Base-by-base conservation (phyloP, 768 basidiomycete species). In the Suillus fuscotomentosus region DNA sequence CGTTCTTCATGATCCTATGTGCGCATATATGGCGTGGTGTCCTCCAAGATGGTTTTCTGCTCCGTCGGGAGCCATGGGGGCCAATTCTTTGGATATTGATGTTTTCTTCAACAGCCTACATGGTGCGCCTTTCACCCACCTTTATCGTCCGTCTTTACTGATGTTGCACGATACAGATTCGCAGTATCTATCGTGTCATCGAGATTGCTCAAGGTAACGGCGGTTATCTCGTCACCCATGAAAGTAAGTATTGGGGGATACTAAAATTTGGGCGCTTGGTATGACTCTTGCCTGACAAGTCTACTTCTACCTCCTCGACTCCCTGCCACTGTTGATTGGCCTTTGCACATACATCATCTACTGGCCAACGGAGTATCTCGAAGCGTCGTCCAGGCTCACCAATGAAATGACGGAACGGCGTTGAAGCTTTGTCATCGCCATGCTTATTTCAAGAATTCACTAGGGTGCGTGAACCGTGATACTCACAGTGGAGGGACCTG, bases 311-410 rank as follows among this genome's bases (percentile, higher is more conserved):
- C 60, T 69, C 2, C 69, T 77, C 38, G 72, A 77, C 50, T 63
- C 72, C 2, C 63, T 77, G 10, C 72, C 77, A 1, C 53, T 77
- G 1, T 50, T 77, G 1, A 53, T 74, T 15, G 74, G 72, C 5
- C 71, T 72, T 34, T 59, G 36, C 36, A 27, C 70, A 4, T 74
- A 75, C 22, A 64, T 70, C 8, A 4, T 70, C 2, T 72, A 60
- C 42, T 77, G 75, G 76, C 76, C 76, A 3, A 68, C 66, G 20
- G 64, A 24, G 31, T 76, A 78, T 57, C 63, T 75, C 15, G 41
- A 42, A 7, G 5, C 5, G 11, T 56, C 22, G 2, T 27, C 22
- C 31, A 66, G 51, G 38, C 15, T 41, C 31, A 1, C 3, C 3
- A 24, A 47, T 45, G 27, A n/a, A n/a, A 53, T 65, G 62, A 65